phyloP scores from a whole-genome alignment of 371 early-diverging fungal genomes.

The Zopfochytrium polystomum region DNA sequence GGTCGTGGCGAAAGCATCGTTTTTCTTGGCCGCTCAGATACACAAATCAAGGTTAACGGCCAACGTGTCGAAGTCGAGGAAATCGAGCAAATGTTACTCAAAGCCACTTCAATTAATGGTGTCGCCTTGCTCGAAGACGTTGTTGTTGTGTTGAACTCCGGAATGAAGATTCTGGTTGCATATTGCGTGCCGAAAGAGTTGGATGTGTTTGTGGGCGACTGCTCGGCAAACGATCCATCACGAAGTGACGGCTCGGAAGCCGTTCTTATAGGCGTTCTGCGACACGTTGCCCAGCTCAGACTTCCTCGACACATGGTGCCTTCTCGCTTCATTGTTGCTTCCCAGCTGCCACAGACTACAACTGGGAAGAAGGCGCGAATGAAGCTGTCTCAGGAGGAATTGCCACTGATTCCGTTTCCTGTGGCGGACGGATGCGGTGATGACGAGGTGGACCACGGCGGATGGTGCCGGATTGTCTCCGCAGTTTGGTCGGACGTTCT shows the following conservation, averaged over 20 bases:
- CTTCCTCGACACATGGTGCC: conserved; percentile 38
- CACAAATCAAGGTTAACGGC: conserved; percentile 36
- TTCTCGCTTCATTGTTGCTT: conserved; percentile 21
- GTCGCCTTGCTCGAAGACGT: no score
- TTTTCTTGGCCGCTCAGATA: conserved; percentile 34
- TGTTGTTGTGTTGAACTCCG: conserved; percentile 22
- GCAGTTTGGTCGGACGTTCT: no score
- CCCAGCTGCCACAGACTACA: conserved; percentile 20
- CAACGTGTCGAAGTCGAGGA: conserved; percentile 36
- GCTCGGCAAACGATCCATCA: not conserved
- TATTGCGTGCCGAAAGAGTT: conserved; percentile 20
- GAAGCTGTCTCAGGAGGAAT: conserved; percentile 10
- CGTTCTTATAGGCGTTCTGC: conserved; percentile 1
- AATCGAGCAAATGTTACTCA: no score
- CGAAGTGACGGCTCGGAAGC: not conserved
- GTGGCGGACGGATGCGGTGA: conserved; percentile 11
- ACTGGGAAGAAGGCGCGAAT: conserved; percentile 34
- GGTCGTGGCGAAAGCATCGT: not conserved
- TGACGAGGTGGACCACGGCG: conserved; percentile 6
- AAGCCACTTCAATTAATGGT: no score
- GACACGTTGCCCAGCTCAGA: not conserved
- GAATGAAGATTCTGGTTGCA: conserved; percentile 17
- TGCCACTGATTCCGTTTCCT: not conserved
- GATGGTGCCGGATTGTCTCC: no score
- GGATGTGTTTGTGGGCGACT: not conserved